Evolutionary conservation across 2,329 filamentous ascomycete species (phyloP), one percentile per base, ranked within the genome.

Genomic region (Colletotrichum lindemuthianum): DNA sequence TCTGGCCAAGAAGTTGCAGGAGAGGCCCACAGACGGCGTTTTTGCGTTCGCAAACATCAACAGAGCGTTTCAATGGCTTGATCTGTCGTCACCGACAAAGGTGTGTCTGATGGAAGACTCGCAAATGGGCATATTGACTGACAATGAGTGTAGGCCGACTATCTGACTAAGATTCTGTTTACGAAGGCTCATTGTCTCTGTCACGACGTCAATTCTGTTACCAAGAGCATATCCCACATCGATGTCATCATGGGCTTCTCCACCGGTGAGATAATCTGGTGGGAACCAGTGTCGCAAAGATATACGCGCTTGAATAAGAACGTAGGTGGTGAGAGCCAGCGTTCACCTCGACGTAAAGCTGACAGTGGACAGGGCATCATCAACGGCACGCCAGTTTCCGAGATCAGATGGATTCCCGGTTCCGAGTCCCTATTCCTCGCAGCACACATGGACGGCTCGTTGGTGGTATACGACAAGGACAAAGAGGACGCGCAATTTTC

Each of bases 281-380:
- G 96, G 82, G 96, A 99, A 77, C 94, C 96, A 10, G 92, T 97
- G 72, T 95, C 93, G 43, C 95, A 98, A 72, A 93, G 96, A 74
- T 99, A 99, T 77, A 92, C 93, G 3, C 89, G 96, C 16, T 84
- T 99, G 72, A 99, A 99, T 75, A 99, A 99, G 80, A 98, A 98
- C 75, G 90, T 91, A 78, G 70, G 85, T 66, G 3, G 48, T 44
- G n/a, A 39, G 15, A 4, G 10, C 34, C 55, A 6, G 5, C 8
- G 45, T 16, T n/a, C 24, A 40, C 44, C 8, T 39, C 4, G 9
- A 32, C 36, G 5, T 45, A 54, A 13, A 68, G 45, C 72, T 68
- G 36, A 67, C 48, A 12, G 56, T 55, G 24, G 10, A 24, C n/a
- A 92, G 89, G 95, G 95, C 32, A 86, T 91, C 60, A 96, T 98